Conservation (phyloP, 768 basidiomycete species). For the Cubamyces sp. region DNA sequence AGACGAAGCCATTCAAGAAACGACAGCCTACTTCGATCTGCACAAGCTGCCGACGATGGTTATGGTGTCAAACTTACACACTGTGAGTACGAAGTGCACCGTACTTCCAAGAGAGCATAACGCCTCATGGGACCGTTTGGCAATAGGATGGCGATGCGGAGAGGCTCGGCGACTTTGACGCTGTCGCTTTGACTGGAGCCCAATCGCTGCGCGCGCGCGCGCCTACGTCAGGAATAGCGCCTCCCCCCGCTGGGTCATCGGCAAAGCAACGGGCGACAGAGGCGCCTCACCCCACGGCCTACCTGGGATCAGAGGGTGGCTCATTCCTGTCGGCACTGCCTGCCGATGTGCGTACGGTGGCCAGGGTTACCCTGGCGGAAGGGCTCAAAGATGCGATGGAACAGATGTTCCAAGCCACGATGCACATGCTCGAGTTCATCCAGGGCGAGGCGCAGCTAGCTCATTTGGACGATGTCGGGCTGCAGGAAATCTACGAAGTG, state of each 20-base stretch:
- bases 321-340: constrained; percentile 43
- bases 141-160: constrained; percentile 14
- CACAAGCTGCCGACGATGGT: constrained; percentile 37
- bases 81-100: background rate
- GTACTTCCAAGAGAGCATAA: background rate
- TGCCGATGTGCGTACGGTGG: constrained; percentile 35
- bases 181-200: constrained; percentile 11
- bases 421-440: constrained; percentile 13
- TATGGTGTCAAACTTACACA: constrained; percentile 10
- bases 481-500: constrained; percentile 15
- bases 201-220: constrained; percentile 14
- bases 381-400: constrained; percentile 3
- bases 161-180: constrained; percentile 19
- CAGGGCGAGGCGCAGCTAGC: constrained; percentile 18
- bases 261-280: constrained; percentile 42
- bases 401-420: background rate
- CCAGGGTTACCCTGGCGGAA: constrained; percentile 8
- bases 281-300: constrained; percentile 43
- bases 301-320: constrained; percentile 37
- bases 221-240: background rate
- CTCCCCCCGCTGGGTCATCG: constrained; percentile 30
- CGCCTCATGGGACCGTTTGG: background rate
- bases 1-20: constrained; percentile 50
- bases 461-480: constrained; percentile 9
- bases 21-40: constrained; percentile 46